A percentile compares a stretch with the other conserved stretches of the same genome.
phyloP scores from a whole-genome alignment of 345 rosid species.

The Pistacia vera region DNA sequence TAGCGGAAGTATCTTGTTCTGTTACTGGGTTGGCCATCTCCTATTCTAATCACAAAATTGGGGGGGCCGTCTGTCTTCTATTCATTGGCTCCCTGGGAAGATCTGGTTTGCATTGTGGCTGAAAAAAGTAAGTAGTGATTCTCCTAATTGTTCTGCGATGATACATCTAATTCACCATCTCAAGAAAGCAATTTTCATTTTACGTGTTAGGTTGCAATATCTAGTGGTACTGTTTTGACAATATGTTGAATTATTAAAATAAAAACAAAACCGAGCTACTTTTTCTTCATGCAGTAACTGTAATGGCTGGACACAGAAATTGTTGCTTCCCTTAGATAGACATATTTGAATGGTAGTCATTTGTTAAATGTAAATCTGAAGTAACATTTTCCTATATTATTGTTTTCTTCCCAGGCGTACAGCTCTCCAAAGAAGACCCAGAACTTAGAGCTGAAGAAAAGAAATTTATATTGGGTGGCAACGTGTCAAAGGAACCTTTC shows the following conservation, averaged over 20 bases:
- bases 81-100: constrained; percentile 91
- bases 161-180: neutral
- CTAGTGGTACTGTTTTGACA: neutral
- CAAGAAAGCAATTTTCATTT: neutral
- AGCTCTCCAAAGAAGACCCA: constrained; percentile 92
- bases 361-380: constrained; percentile 11
- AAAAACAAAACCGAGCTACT: neutral
- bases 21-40: constrained; percentile 90
- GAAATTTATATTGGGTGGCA: constrained; percentile 61
- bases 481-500: constrained; percentile 74
- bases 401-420: constrained; percentile 63
- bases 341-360: too few relatives aligned
- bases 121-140: constrained; percentile 51
- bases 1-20: constrained; percentile 98
- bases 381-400: constrained; percentile 13
- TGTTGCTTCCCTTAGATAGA: constrained; percentile 18
- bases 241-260: neutral
- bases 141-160: constrained; percentile 1
- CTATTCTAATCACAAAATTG: constrained; percentile 76
- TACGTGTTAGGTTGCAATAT: neutral
- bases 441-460: constrained; percentile 67
- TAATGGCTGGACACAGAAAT: neutral
- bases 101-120: constrained; percentile 88
- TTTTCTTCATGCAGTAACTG: neutral
- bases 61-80: constrained; percentile 99